Evolutionary conservation across 164 flowering plant species (phyloP), one percentile per base, ranked within the genome.

Genomic region (Taxillus chinensis): DNA sequence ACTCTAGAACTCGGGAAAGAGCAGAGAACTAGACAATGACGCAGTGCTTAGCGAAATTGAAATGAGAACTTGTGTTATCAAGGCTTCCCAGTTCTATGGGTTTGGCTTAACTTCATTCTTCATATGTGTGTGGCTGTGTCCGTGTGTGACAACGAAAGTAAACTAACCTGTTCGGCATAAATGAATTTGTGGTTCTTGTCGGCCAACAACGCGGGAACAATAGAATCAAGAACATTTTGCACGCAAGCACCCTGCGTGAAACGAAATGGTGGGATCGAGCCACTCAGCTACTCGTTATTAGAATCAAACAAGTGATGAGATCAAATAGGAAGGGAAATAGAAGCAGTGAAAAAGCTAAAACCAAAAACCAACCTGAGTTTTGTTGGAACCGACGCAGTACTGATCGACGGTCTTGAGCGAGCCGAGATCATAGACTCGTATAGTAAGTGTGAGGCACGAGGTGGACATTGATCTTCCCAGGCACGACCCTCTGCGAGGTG

Each of bases 161-260:
- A 27, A 27, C 27, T 27, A 27, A 59, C 95, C 86, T 62, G 71
- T 63, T 90, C 97, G 40, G 82, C 97, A 71, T 84, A 90, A 62
- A 90, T 80, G 61, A 90, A 90, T 60, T 83, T 90, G 61, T 95
- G 73, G 60, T 84, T 87, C 74, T 82, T 79, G 73, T 90, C 92
- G 43, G 88, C 92, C 75, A 87, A 57, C 69, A 90, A 69, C 3
- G 95, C 95, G 7, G 82, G 75, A 39, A 86, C 62, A 12, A 83
- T 4, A n/a, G 97, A 88, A 76, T 90, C 97, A 83, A 90, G 61
- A 43, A 90, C 91, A 66, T 88, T 88, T 57, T 86, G 89, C 60
- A 87, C 95, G 70, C 92, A 90, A 8, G 92, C 57, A 6, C 57
- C 39, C 57, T 54, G n/a, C 54, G 27, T 27, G 27, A 16, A 52